A percentile compares a stretch with the other conserved stretches of the same genome.
phyloP scores from a whole-genome alignment of 371 early-diverging fungal genomes.

The Actinomucor elegans region DNA sequence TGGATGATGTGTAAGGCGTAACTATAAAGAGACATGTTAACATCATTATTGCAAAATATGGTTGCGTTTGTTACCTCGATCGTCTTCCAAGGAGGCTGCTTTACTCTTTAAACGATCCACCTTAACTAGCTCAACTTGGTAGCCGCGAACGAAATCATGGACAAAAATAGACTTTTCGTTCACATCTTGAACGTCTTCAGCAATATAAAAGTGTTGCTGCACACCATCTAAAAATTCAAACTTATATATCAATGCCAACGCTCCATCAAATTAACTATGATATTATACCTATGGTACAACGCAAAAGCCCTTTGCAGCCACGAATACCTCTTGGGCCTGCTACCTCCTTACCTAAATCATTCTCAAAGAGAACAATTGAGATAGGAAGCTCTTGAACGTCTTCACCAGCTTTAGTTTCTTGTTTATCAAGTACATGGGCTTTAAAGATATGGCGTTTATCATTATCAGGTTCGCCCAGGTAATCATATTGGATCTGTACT shows the following conservation, averaged over 20 bases:
- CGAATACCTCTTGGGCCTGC: constrained; percentile 30
- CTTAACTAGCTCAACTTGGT: constrained; percentile 50
- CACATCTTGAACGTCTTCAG: constrained; percentile 43
- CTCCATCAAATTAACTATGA: too few relatives aligned
- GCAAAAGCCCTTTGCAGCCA: constrained; percentile 43
- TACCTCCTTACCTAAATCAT: constrained; percentile 24
- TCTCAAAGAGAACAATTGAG: constrained; percentile 20
- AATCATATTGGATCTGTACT: constrained; percentile 46
- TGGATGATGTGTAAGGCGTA: constrained; percentile 72
- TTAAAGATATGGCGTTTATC: constrained; percentile 42
- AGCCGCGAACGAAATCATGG: constrained; percentile 54
- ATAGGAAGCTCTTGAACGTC: constrained; percentile 12
- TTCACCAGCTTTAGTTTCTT: constrained; percentile 16
- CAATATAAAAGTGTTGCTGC: constrained; percentile 58
- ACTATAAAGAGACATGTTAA: constrained; percentile 32
- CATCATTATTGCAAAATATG: background rate
- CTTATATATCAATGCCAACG: too few relatives aligned
- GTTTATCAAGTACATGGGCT: constrained; percentile 27
- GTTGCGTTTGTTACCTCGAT: constrained; percentile 26
- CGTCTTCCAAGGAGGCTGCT: constrained; percentile 41
- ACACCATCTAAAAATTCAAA: constrained; percentile 36
- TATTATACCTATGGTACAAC: constrained; percentile 47
- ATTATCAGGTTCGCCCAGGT: constrained; percentile 33
- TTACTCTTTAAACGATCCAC: constrained; percentile 51
- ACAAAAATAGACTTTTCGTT: constrained; percentile 53